Base-by-base conservation (phyloP, 2,329 filamentous ascomycete species). In the Didymella pomorum region DNA sequence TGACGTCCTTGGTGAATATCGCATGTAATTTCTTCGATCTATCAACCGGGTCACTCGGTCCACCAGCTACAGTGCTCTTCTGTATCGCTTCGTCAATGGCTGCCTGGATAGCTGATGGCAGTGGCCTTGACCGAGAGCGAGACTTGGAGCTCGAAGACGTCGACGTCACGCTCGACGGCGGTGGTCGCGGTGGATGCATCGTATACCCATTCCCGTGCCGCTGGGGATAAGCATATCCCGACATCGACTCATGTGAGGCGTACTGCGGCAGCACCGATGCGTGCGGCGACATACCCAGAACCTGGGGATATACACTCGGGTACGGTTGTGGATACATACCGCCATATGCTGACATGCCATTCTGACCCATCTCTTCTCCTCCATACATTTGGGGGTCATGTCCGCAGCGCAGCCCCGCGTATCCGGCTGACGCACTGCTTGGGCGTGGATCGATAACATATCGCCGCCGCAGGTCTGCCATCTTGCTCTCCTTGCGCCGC, bases 11-110 rank as follows among this genome's bases (percentile, higher is more conserved):
- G 11, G 12, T 23, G 14, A 42, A 11, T n/a, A 25, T 11, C 5
- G 37, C 25, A 16, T 25, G 47, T 5, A n/a, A 50, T 12, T 25
- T 28, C 20, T 44, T 52, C 11, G 49, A 52, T 10, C 49, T 31
- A 3, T 2, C 31, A 7, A 37, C 26, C 11, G 16, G 16, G 9
- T 29, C 6, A 14, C 10, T n/a, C 4, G 26, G 20, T 42, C 14
- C 29, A 33, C 21, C 14, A 8, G 18, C 9, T 5, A 11, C 26
- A 12, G 37, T 21, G 16, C 37, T 52, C n/a, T 28, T 43, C 39
- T 33, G 49, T 16, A 52, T 29, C 11, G 49, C 49, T 33, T 18
- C 37, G 11, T 43, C 20, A n/a, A 52, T 44, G 16, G 49, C 49
- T 26, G 37, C 49, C 16, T 52, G 49, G 1, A 52, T 21, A 3